Evolutionary conservation across 2,329 filamentous ascomycete genomes (phyloP).

Genomic region (Didymella keratinophila): DNA sequence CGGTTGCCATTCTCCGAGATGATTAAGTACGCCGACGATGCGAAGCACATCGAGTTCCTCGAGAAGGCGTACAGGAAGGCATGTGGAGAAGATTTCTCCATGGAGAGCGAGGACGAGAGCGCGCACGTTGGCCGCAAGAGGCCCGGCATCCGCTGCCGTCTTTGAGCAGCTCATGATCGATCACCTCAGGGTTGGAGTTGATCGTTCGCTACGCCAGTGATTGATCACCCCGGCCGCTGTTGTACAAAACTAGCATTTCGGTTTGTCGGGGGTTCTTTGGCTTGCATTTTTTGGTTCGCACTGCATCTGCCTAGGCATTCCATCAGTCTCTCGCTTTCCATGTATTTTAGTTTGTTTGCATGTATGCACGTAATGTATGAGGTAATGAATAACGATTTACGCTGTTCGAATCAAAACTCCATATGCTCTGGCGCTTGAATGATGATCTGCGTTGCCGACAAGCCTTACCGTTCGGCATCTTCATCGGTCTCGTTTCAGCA

Average conservation of each 20-base stretch:
- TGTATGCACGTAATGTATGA: constrained; percentile 35
- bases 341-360: constrained; percentile 36
- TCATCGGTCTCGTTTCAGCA: constrained; percentile 14
- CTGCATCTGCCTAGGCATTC: constrained; percentile 25
- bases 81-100: constrained; percentile 23
- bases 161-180: constrained; percentile 5
- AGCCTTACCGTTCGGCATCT: constrained; percentile 13
- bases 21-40: constrained; percentile 32
- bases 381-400: constrained; percentile 28
- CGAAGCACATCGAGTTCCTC: constrained; percentile 44
- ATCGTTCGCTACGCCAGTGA: constrained; percentile 5
- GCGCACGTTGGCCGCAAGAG: constrained; percentile 2
- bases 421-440: background rate
- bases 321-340: constrained; percentile 30
- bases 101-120: constrained; percentile 23
- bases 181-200: constrained; percentile 13
- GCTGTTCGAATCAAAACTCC: background rate
- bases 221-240: constrained; percentile 9
- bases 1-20: constrained; percentile 36
- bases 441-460: constrained; percentile 1
- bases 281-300: constrained; percentile 23
- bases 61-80: constrained; percentile 34
- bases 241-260: constrained; percentile 27
- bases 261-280: constrained; percentile 24
- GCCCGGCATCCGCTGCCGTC: constrained; percentile 15